Evolutionary conservation across 2,329 filamentous ascomycete species (phyloP), one percentile per base, ranked within the genome.

Genomic region (Botrytis pseudocinerea): DNA sequence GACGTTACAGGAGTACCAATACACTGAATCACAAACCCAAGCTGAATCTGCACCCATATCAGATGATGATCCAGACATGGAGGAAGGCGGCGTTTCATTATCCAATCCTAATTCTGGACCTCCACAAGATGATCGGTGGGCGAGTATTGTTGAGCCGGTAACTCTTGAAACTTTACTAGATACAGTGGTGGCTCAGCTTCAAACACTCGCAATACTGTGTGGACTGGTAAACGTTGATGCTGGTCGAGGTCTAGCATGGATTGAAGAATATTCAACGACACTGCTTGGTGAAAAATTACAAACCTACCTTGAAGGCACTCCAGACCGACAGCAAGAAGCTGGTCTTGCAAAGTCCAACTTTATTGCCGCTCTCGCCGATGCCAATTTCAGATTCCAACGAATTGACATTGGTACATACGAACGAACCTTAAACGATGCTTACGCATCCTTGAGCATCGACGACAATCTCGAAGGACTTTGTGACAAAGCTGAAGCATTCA

Each of bases 131-230:
- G 73, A 75, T 46, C 70, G 65, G 32, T 75, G 74, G 87, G 90
- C 89, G 28, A 87, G 85, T 5, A 85, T 93, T n/a, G 85, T 91
- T 71, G 90, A 91, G 75, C 89, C 91, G 0, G 83, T 92, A 40
- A 91, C 90, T 2, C 86, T 88, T 40, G 85, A 86, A 65, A 89
- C 89, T 1, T 85, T 94, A 10, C 83, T 93, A 1, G 92, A 94
- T 74, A 93, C 91, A 0, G 85, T 90, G 22, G 84, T 92, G 46
- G 90, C 91, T 7, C 89, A 91, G 75, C 81, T 93, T 69, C 88
- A 83, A 76, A 87, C 82, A 65, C 85, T 85, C 79, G 88, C 83
- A 73, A 72, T 38, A 48, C 60, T 74, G 35, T 73, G 70, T 72
- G 73, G 73, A 22, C 28, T 73, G 14, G 80, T 84, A 77, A 86